Conservation (phyloP, 768 basidiomycete species). For the Rhodotorula babjevae region DNA sequence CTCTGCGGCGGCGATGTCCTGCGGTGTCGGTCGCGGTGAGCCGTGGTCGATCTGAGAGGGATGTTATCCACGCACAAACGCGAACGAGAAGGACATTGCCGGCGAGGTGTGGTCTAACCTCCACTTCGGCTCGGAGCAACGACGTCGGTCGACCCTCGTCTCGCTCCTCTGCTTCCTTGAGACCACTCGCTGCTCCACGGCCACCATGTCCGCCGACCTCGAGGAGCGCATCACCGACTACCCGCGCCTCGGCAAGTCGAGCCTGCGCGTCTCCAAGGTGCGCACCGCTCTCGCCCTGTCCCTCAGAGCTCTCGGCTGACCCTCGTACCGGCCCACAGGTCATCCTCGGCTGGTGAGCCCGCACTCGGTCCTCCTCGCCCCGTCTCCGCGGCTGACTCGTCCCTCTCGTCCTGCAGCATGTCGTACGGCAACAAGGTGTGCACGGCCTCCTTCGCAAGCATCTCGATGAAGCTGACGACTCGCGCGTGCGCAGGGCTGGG, state of each 20-base stretch:
- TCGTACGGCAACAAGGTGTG: background rate
- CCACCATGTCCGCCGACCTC: background rate
- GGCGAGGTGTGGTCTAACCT: background rate
- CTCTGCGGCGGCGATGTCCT: slow-evolving; percentile 20
- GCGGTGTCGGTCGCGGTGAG: background rate
- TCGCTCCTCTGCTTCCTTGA: no score
- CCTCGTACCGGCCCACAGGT: background rate
- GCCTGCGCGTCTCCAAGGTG: slow-evolving; percentile 58
- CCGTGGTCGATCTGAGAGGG: no score
- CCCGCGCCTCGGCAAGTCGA: slow-evolving; percentile 55
- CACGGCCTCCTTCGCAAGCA: background rate
- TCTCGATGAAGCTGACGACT: background rate
- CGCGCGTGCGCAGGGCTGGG: slow-evolving; percentile 22
- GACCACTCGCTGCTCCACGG: no score
- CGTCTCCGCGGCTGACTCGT: background rate
- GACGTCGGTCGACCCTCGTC: no score
- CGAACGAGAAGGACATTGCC: slow-evolving; percentile 26
- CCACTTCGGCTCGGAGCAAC: background rate
- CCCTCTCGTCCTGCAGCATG: background rate
- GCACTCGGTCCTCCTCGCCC: background rate
- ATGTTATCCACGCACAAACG: slow-evolving; percentile 1
- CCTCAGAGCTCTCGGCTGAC: background rate
- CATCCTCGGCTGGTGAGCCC: slow-evolving; percentile 1
- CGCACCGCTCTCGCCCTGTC: background rate
- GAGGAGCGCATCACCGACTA: slow-evolving; percentile 14